Conservation (phyloP, 1,139 yeast species). For the Yamadazyma friedrichii region DNA sequence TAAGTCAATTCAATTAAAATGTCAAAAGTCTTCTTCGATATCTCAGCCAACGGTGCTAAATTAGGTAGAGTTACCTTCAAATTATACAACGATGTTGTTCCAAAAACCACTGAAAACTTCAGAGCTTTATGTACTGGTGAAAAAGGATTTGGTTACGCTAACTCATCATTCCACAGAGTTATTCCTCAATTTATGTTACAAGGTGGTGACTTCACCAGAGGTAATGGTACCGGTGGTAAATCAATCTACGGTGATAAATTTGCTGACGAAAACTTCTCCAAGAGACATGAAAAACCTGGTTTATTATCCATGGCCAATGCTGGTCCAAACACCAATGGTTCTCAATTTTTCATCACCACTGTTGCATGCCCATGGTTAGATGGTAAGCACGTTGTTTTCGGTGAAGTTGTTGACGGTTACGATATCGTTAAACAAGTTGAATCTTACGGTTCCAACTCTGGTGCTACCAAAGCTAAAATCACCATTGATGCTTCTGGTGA, state of each 20-base stretch:
- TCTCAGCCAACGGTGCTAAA: slow-evolving; percentile 59
- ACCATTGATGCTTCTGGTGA: slow-evolving; percentile 85
- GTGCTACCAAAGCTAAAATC: slow-evolving; percentile 78
- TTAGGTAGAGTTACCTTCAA: slow-evolving; percentile 42
- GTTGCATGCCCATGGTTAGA: slow-evolving; percentile 96
- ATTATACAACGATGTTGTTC: slow-evolving; percentile 91
- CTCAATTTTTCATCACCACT: slow-evolving; percentile 98
- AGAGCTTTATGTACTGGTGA: slow-evolving; percentile 96
- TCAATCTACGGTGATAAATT: slow-evolving; percentile 96
- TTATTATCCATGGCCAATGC: slow-evolving; percentile 98
- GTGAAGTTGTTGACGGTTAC: slow-evolving; percentile 90
- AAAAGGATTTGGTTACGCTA: slow-evolving; percentile 93
- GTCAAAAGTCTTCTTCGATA: slow-evolving; percentile 75
- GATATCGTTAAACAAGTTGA: slow-evolving; percentile 93
- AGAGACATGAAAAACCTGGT: slow-evolving; percentile 90
- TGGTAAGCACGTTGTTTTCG: slow-evolving; percentile 98
- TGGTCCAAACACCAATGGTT: slow-evolving; percentile 99
- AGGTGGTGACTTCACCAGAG: slow-evolving; percentile 97
- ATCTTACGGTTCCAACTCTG: slow-evolving; percentile 77
- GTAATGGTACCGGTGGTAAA: slow-evolving; percentile 98
- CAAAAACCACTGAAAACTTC: slow-evolving; percentile 98
- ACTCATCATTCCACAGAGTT: slow-evolving; percentile 96
- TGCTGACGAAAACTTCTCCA: slow-evolving; percentile 90
- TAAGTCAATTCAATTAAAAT: slow-evolving; percentile 18
- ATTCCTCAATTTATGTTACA: slow-evolving; percentile 98